Evolutionary conservation across 1,139 yeast genomes (phyloP).

Genomic region (Scheffersomyces cryptocercus): DNA sequence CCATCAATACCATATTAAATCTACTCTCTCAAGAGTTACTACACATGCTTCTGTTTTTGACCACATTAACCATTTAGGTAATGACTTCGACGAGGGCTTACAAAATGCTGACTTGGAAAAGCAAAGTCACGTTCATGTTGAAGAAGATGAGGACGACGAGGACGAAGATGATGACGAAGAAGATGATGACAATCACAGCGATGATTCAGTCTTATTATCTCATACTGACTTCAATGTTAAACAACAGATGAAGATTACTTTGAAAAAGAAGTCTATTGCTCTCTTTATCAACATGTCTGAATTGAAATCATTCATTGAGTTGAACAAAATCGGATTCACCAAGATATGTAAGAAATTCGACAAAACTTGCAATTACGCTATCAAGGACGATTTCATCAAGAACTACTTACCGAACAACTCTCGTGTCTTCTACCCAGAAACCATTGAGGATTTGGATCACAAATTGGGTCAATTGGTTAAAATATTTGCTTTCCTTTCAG

Average conservation of each 20-base stretch:
- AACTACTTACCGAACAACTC: conserved; percentile 45
- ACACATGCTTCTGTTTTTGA: conserved; percentile 33
- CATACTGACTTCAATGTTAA: conserved; percentile 50
- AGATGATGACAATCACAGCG: conserved; percentile 37
- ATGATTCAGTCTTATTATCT: conserved; percentile 40
- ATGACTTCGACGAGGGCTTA: conserved; percentile 18
- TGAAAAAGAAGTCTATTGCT: conserved; percentile 66
- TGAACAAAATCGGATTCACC: conserved; percentile 84
- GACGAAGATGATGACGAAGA: conserved; percentile 45
- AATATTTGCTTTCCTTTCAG: conserved; percentile 46
- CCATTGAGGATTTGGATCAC: conserved; percentile 47
- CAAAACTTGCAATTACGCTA: conserved; percentile 66
- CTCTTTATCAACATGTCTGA: conserved; percentile 80
- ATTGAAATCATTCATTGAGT: conserved; percentile 74
- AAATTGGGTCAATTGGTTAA: conserved; percentile 50
- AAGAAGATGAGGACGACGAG: conserved; percentile 30
- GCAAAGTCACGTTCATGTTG: conserved; percentile 13
- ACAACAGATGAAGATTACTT: conserved; percentile 60
- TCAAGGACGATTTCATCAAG: conserved; percentile 54
- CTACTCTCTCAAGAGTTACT: conserved; percentile 30
- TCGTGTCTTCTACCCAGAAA: conserved; percentile 44
- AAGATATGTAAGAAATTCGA: conserved; percentile 91
- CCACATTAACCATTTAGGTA: conserved; percentile 25
- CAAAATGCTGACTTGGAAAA: conserved; percentile 19
- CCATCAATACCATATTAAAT: conserved; percentile 24